Conservation (phyloP, 2,329 filamentous ascomycete species). For the Fusarium sulawesiense region DNA sequence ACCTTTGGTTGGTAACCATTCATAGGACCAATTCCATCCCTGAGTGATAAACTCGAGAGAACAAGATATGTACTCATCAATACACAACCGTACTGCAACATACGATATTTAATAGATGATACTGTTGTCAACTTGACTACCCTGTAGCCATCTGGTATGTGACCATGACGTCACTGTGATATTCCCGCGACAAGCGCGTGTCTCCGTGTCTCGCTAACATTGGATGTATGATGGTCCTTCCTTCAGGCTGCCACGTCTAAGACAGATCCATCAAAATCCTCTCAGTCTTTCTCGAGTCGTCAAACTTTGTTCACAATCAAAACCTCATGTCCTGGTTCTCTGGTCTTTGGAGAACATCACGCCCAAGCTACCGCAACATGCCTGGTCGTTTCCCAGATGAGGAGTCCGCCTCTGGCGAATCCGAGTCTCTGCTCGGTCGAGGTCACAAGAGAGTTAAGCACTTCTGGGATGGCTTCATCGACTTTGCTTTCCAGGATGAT, state of each 20-base stretch:
- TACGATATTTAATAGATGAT: no score
- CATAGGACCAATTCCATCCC: background rate
- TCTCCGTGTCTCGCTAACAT: conserved; percentile 1
- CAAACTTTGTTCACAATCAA: background rate
- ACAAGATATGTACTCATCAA: background rate
- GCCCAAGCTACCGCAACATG: conserved; percentile 42
- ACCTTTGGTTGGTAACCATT: no score
- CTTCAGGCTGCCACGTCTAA: conserved; percentile 6
- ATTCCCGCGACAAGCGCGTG: conserved; percentile 23
- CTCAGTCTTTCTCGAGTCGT: background rate
- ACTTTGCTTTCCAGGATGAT: conserved; percentile 80
- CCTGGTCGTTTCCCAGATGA: conserved; percentile 49
- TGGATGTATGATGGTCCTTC: conserved; percentile 2
- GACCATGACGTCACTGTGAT: conserved; percentile 21
- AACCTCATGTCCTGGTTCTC: conserved; percentile 27
- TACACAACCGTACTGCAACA: background rate
- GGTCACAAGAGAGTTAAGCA: conserved; percentile 61
- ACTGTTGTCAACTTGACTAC: background rate
- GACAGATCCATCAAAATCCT: background rate
- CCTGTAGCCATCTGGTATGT: background rate
- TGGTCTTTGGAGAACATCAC: conserved; percentile 27
- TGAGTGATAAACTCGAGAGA: background rate
- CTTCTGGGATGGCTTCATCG: conserved; percentile 72
- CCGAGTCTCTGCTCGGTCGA: conserved; percentile 57
- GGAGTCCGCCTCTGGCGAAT: conserved; percentile 51